A percentile compares a stretch with the other conserved stretches of the same genome.
phyloP scores from a whole-genome alignment of 306 rosid species.

The Heteromeles arbutifolia region DNA sequence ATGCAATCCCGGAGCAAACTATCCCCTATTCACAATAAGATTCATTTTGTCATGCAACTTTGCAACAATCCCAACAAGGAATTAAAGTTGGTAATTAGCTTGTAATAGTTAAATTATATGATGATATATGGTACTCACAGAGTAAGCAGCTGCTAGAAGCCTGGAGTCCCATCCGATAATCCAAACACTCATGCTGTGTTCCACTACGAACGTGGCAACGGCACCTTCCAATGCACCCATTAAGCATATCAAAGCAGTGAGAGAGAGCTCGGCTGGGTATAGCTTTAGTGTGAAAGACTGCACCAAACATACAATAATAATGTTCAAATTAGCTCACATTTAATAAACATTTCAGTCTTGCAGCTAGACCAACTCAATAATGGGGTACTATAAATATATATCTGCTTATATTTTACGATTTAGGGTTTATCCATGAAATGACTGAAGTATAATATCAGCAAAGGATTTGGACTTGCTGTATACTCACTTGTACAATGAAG shows the following conservation, averaged over 20 bases:
- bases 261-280: constrained; percentile 83
- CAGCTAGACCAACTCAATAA: background rate
- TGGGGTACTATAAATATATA: background rate
- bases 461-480: background rate
- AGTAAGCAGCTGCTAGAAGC: constrained; percentile 87
- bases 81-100: background rate
- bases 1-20: constrained; percentile 91
- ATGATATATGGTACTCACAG: constrained; percentile 38
- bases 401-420: no score
- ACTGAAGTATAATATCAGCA: no score
- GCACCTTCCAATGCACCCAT: constrained; percentile 75
- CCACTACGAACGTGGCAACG: constrained; percentile 65
- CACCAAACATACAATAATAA: background rate
- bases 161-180: constrained; percentile 85
- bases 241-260: constrained; percentile 73
- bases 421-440: no score
- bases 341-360: background rate
- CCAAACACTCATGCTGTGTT: constrained; percentile 64
- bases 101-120: background rate
- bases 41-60: constrained; percentile 1
- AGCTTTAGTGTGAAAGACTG: constrained; percentile 60
- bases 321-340: background rate
- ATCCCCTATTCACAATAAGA: constrained; percentile 54
- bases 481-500: constrained; percentile 66
- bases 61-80: background rate